Evolutionary conservation across 352 stramenopile genomes (phyloP), one percentile per base, ranked within the genome.

Genomic region (Phytopythium litorale): DNA sequence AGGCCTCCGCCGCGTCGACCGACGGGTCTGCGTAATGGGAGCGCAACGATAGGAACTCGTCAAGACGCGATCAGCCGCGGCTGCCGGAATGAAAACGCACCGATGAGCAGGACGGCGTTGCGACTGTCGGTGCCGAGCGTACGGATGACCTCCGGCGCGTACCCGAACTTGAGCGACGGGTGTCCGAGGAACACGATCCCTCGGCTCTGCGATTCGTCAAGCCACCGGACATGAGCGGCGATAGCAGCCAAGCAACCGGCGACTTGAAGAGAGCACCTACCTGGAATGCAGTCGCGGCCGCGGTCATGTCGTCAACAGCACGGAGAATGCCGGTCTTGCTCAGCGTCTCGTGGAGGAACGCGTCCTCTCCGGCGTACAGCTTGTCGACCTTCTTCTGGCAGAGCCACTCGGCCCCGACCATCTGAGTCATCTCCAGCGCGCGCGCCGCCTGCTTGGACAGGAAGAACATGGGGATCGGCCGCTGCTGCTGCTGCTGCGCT

Each of bases 351-450:
- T 92, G 84, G 4, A 86, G 35, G 37, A 96, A 96, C 0, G 84
- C 81, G 30, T 79, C 65, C 65, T 94, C 83, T 19, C 83, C 80
- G 12, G 70, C 75, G 45, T 88, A 94, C 18, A 94, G 56, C 50
- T 88, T 89, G 25, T 91, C 81, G 18, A 87, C 76, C 53, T 92
- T 93, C 63, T 92, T 92, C 60, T 96, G 78, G 58, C 83, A 92
- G 4, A 96, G 66, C 77, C 87, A 96, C 66, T 96, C 84, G 6
- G 87, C 73, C 4, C 81, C 87, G 6, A 65, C 64, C 40, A 73
- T 49, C 35, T 89, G 67, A 0, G 81, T 84, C 21, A 85, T 52
- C 35, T 87, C 70, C 52, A 93, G 68, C 1, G 86, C 64, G 7
- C 73, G 67, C 18, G 69, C 66, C 7, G 81, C 81, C 46, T 77